Evolutionary conservation across 768 basidiomycete species (phyloP), one percentile per base, ranked within the genome.

Genomic region (Boletus fagicola): DNA sequence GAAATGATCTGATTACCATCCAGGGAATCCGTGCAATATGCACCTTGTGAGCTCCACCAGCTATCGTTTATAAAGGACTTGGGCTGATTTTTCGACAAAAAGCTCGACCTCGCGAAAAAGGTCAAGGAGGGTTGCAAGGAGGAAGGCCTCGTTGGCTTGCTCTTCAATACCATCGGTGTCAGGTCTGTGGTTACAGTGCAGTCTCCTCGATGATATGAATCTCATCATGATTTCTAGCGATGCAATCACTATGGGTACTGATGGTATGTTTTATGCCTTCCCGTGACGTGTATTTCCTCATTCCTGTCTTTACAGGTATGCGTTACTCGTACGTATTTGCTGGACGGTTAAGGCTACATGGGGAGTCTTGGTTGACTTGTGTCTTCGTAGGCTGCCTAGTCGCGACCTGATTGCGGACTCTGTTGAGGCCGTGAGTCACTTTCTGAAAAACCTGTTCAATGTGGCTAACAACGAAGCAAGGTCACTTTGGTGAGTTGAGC

Each of bases 341-440:
- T 40, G 20, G 16, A 43, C 31, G 15, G 40, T n/a, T 11, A 18
- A 20, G 31, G 20, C 13, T 13, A 39, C 30, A 3, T 36, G 38
- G 26, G 31, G 18, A 42, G 42, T 42, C 39, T 49, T 39, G 30
- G 38, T 38, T 57, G 39, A 52, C 10, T n/a, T 61, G 16, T 20
- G 5, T 40, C 49, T 49, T 40, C 30, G 33, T 61, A 91, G 90
- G 43, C 77, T 95, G 42, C 92, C 92, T 13, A 90, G 83, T 76
- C 88, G 92, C 49, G 92, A 95, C 68, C 72, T 94, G 50, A 95
- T 95, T 56, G 92, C 93, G 16, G 92, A 94, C 66, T 92, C 91
- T 15, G 86, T 94, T 57, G 92, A 94, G 76, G 83, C 89, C 50
- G 88, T 89, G 70, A 60, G 78, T 65, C 2, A 46, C 42, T 20